phyloP scores from a whole-genome alignment of 345 rosid genomes.

The Sonneratia caseolaris region DNA sequence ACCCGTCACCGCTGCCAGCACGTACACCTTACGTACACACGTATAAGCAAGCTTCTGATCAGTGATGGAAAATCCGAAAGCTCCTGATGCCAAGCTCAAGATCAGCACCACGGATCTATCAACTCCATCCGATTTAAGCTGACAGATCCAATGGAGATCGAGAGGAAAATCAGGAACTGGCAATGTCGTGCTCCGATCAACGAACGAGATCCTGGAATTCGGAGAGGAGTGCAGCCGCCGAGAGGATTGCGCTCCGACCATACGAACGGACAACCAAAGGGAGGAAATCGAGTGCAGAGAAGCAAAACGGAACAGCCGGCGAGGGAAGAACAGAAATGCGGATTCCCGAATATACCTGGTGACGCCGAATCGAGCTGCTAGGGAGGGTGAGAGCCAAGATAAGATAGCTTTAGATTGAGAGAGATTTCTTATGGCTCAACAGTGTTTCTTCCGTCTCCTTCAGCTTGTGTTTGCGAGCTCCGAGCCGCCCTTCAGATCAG shows the following conservation, averaged over 20 bases:
- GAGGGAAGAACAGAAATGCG: background rate
- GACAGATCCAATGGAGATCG: conserved; percentile 1
- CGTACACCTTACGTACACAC: background rate
- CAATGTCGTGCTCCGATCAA: background rate
- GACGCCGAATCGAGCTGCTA: background rate
- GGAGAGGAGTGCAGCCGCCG: background rate
- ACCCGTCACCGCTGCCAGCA: background rate
- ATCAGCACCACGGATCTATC: background rate
- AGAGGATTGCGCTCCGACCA: background rate
- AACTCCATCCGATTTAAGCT: background rate
- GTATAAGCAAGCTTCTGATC: background rate
- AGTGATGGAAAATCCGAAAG: too few relatives aligned
- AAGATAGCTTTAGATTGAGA: too few relatives aligned
- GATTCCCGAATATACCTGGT: background rate
- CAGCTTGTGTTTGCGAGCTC: too few relatives aligned
- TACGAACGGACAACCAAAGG: background rate
- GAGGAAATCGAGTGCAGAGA: background rate
- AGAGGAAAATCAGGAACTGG: background rate
- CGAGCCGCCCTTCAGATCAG: too few relatives aligned
- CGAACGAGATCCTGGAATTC: background rate
- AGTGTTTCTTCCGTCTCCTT: too few relatives aligned
- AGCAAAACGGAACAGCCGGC: background rate
- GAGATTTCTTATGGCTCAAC: too few relatives aligned
- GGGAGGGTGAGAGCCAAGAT: too few relatives aligned
- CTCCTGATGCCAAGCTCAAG: background rate